Base-by-base conservation (phyloP, 257 asterid genomes). In the Penstemon eatonii region DNA sequence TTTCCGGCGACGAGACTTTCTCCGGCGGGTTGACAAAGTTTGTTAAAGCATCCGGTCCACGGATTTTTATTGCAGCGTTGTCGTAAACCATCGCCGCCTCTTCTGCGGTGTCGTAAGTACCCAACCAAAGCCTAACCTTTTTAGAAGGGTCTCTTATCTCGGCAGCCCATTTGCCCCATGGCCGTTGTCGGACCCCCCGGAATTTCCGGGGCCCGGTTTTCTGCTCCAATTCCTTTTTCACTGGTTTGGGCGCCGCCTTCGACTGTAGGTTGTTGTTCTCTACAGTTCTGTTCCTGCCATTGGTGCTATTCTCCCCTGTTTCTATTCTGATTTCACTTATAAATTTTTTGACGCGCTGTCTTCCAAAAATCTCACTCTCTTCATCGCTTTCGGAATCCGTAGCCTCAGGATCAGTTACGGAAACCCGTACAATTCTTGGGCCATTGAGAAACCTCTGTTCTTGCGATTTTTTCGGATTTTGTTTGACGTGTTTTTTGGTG, bases 301-400 rank as follows among this genome's bases (percentile, higher is more conserved):
- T 68, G 11, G 7, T 0, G 7, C 37, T n/a, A 54, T 5, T 61
- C 8, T 19, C 63, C 3, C 15, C 58, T 0, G 76, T 44, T 12
- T 82, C 88, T 15, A 88, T 75, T 44, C 67, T 82, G 52, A 91
- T 84, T 45, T 86, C 95, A 11, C 18, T 81, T 7, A 91, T 51
- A 67, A 77, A 88, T 0, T 69, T 79, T 75, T 82, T 91, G 6
- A 86, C 88, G 0, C 96, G 80, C 19, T 61, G 84, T 15, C 86
- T 60, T 0, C 68, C 74, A 9, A 91, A 82, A 5, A 79, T 65
- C 56, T 56, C 76, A 1, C 70, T 92, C 2, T 90, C 93, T 1
- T 87, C 97, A 33, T 78, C 96, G 51, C 88, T 71, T 5, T 92
- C 84, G 3, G 97, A 91, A 56, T 91, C 97, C 0, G 97, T 91